Percentiles rank a stretch among this genome's conserved stretches.
These are phyloP conservation scores for Cordyceps javanica DNA, from an alignment of 2,329 filamentous ascomycete species.

Conservation along the genomic window DNA sequence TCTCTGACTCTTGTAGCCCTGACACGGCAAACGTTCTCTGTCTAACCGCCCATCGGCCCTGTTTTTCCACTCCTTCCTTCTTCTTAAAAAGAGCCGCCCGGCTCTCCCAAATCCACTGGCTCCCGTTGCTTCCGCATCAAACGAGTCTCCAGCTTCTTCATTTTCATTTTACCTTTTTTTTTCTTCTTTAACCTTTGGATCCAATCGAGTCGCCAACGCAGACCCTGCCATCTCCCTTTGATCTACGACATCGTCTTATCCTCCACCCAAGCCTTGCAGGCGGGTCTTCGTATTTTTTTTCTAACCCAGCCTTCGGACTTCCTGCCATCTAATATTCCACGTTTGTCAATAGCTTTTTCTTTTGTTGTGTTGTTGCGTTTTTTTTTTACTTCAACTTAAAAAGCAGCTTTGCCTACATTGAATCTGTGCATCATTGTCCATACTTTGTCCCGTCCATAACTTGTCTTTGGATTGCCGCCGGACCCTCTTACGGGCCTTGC, in stretches of 20 bases:
- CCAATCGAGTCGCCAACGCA: neutral
- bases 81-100: neutral
- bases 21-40: neutral
- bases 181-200: neutral
- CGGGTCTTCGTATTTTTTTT: slow-evolving; percentile 13
- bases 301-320: slow-evolving; percentile 10
- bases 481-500: neutral
- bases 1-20: too few relatives aligned
- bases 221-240: neutral
- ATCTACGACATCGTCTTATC: neutral
- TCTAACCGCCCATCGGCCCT: slow-evolving; percentile 5
- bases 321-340: slow-evolving; percentile 9
- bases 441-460: neutral
- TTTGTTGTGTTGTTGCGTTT: neutral
- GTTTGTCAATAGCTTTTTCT: neutral
- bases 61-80: neutral
- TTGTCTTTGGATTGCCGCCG: neutral
- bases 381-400: neutral
- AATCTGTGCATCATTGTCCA: neutral
- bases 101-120: slow-evolving; percentile 1
- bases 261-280: slow-evolving; percentile 8
- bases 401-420: neutral
- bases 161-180: neutral
- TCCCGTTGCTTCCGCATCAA: neutral
- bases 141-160: neutral